Evolutionary conservation across 2,329 filamentous ascomycete genomes (phyloP), one percentile per base, ranked within the genome.

Genomic region (Cladosporium sp.): DNA sequence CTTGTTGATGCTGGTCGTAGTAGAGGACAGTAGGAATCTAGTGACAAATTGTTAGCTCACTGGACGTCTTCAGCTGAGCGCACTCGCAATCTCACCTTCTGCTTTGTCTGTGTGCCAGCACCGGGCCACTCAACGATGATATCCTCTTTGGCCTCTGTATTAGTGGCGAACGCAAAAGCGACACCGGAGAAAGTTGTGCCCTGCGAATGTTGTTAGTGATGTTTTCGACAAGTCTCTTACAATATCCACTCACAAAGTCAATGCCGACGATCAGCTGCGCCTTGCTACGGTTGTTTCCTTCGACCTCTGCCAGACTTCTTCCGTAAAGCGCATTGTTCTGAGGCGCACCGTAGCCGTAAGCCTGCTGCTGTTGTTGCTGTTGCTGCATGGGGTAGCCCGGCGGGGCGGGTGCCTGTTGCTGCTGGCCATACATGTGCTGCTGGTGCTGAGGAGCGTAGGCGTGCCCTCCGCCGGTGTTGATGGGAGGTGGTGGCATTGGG

Each of bases 61-160:
- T 26, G 54, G 1, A 11, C 32, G 21, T 2, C 63, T 3, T 11
- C 25, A 18, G 13, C 30, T 25, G 30, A 39, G 48, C 11, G 10
- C 16, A 23, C 26, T 30, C n/a, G 14, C 23, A 63, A 66, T 68
- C 69, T 66, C 78, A 96, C 94, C 90, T 99, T 99, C 82, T 99
- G 95, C 82, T 98, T 98, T 59, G 95, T 97, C 78, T 97, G 94
- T 65, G 95, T 97, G 71, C 95, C 95, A 39, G 95, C 93, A 72
- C 95, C 95, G 28, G 95, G 95, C 95, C 95, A 99, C 81, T 99
- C 95, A 69, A 94, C 96, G 74, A 99, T 99, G 74, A 98, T 98
- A 79, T 98, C 94, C 80, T 98, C 95, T 79, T 97, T 96, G 67
- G 93, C 93, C 79, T 97, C 93, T 72, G 94, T 96, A 81, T 97